Conservation (phyloP, 257 asterid species). For the Scutellaria galericulata region DNA sequence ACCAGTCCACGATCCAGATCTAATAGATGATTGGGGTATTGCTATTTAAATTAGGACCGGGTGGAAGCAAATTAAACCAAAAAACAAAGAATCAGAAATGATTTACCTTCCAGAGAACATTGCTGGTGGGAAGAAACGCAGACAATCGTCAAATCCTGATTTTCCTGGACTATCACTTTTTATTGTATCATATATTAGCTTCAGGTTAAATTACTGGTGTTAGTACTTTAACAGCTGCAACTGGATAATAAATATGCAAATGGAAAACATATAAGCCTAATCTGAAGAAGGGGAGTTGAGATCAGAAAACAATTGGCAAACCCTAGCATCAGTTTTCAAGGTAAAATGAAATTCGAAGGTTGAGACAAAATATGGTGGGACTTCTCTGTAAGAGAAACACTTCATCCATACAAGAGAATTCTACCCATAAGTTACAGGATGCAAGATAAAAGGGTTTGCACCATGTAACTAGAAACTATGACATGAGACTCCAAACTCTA, state of each 20-base stretch:
- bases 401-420: constrained; percentile 1
- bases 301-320: constrained; percentile 22
- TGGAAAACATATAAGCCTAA: constrained; percentile 2
- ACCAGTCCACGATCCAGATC: constrained; percentile 98
- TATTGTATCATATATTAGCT: constrained; percentile 93
- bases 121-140: constrained; percentile 87
- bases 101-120: constrained; percentile 90
- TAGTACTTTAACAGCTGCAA: constrained; percentile 38
- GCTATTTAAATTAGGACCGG: constrained; percentile 7
- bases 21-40: constrained; percentile 40
- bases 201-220: constrained; percentile 38
- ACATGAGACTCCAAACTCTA: not conserved
- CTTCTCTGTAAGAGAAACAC: constrained; percentile 7
- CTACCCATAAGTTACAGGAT: constrained; percentile 11
- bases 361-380: constrained; percentile 23
- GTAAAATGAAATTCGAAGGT: constrained; percentile 7
- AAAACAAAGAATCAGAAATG: constrained; percentile 15
- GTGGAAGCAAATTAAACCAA: constrained; percentile 21
- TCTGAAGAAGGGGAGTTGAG: not conserved
- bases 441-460: not conserved
- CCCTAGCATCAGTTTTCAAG: constrained; percentile 24
- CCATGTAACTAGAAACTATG: constrained; percentile 19
- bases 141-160: constrained; percentile 85
- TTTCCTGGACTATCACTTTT: constrained; percentile 89
- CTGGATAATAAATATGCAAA: constrained; percentile 26